Base-by-base conservation (phyloP, 2,329 filamentous ascomycete genomes). In the Neonectria sp. region DNA sequence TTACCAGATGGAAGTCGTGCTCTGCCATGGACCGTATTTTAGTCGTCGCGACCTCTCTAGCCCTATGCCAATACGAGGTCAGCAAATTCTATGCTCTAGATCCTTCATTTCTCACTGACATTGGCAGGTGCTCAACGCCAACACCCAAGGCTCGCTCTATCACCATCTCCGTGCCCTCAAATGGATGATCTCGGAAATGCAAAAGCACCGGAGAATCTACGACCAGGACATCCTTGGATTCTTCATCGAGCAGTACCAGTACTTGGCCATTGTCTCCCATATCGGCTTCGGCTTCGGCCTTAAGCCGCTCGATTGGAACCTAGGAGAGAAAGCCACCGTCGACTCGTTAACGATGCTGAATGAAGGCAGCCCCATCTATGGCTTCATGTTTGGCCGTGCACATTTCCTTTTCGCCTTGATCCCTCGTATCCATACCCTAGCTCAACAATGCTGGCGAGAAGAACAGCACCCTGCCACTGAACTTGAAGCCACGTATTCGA, bases 141-240 rank as follows among this genome's bases (percentile, higher is more conserved):
- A 65, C 33, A 65, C 62, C 11, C 49, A 59, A 49, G 62, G 62
- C 17, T 65, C 62, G 8, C 49, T 65, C 0, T 65, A 65, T 33
- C 62, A 65, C 8, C 62, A 65, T 17, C 21, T 65, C 24, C 62
- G 62, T 15, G 62, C 62, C 0, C 11, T 65, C 6, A 65, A 60
- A 48, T 60, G 62, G 62, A 65, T 65, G 62, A 37, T 65, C 15
- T 55, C 62, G 7, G 62, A 65, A 33, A 65, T 65, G 62, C 55
- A 55, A 43, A 65, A 65, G 48, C 59, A 55, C 3, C 9, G 29
- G 12, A 29, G 48, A 25, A 49, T 60, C 13, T 65, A 65, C 31
- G 62, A 60, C 43, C 55, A 60, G 13, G 49, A 60, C 6, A 51
- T 65, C 15, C 49, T 65, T 11, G 62, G 62, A 24, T 65, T 65